These are phyloP conservation scores for Leishmania lainsoni DNA, from an alignment of 208 protist genomes.

Conservation along the genomic window DNA sequence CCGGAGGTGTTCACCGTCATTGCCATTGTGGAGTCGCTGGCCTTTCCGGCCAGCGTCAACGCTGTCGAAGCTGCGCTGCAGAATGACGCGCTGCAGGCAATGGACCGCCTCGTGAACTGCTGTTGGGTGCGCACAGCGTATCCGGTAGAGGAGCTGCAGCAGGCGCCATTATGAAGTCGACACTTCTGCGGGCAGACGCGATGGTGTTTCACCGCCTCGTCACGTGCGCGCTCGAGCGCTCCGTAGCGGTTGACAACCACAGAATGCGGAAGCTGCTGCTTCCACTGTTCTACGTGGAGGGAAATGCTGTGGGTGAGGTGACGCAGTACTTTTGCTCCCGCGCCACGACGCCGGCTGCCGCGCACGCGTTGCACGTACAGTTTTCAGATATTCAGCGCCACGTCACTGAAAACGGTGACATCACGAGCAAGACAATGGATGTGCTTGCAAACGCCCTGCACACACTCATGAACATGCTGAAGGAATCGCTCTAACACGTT, in stretches of 20 bases:
- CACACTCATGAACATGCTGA: constrained; percentile 30
- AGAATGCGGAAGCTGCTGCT: constrained; percentile 34
- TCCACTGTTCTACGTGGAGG: constrained; percentile 37
- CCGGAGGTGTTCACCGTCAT: constrained; percentile 41
- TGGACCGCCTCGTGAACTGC: constrained; percentile 37
- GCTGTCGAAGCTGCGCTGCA: constrained; percentile 27
- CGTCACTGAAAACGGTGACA: constrained; percentile 16
- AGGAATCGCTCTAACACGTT: constrained; percentile 8
- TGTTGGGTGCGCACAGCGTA: constrained; percentile 28
- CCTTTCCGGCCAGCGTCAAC: constrained; percentile 33
- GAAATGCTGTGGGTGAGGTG: constrained; percentile 26
- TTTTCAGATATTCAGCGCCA: constrained; percentile 33
- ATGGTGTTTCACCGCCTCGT: constrained; percentile 39
- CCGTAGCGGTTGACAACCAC: constrained; percentile 28
- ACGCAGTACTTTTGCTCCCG: constrained; percentile 37
- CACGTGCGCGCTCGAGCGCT: constrained; percentile 42
- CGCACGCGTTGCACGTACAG: constrained; percentile 26
- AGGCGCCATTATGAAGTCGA: constrained; percentile 25
- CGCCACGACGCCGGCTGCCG: constrained; percentile 15
- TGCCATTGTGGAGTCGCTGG: constrained; percentile 48
- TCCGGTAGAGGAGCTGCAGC: constrained; percentile 23
- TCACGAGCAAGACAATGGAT: constrained; percentile 28
- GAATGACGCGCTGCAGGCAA: constrained; percentile 26
- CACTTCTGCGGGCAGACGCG: constrained; percentile 26
- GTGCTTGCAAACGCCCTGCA: constrained; percentile 27